phyloP scores from a whole-genome alignment of 1,284 basidiomycete genomes.

The Heterobasidion annosum region DNA sequence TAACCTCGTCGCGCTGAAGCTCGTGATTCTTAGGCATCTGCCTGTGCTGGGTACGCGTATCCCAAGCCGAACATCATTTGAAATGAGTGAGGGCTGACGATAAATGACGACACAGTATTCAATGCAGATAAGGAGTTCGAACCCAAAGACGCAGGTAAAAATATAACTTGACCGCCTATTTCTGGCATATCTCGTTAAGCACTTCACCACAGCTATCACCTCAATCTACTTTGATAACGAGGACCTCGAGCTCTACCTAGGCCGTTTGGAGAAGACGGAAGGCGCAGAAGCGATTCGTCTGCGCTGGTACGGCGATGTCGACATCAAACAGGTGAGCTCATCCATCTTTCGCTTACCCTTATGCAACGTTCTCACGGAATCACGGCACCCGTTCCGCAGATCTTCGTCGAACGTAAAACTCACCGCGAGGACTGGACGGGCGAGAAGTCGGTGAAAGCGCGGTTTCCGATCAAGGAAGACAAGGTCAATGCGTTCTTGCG shows the following conservation, averaged over 20 bases:
- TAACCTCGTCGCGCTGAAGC: conserved; percentile 92
- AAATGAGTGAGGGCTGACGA: not conserved
- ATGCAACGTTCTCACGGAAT: not conserved
- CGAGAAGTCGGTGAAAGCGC: conserved; percentile 97
- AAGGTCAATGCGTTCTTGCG: conserved; percentile 88
- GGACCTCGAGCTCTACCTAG: conserved; percentile 95
- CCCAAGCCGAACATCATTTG: not conserved
- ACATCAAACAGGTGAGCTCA: conserved; percentile 51
- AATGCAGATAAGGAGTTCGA: conserved; percentile 95
- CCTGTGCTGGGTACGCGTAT: conserved; percentile 73
- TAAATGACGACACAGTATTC: conserved; percentile 60
- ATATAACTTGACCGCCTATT: not conserved
- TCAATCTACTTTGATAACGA: conserved; percentile 94
- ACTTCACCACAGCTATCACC: conserved; percentile 52
- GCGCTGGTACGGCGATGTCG: conserved; percentile 96
- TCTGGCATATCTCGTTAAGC: not conserved
- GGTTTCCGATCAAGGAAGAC: conserved; percentile 95
- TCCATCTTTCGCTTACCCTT: not conserved
- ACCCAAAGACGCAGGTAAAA: conserved; percentile 73
- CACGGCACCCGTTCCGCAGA: conserved; percentile 32
- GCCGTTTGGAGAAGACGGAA: conserved; percentile 96
- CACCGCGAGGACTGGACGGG: conserved; percentile 99
- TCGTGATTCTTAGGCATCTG: conserved; percentile 89
- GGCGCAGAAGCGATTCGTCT: conserved; percentile 95
- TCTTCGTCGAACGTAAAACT: conserved; percentile 98